phyloP scores from a whole-genome alignment of 169 alveolate species.

The Cryptosporidium parvum region DNA sequence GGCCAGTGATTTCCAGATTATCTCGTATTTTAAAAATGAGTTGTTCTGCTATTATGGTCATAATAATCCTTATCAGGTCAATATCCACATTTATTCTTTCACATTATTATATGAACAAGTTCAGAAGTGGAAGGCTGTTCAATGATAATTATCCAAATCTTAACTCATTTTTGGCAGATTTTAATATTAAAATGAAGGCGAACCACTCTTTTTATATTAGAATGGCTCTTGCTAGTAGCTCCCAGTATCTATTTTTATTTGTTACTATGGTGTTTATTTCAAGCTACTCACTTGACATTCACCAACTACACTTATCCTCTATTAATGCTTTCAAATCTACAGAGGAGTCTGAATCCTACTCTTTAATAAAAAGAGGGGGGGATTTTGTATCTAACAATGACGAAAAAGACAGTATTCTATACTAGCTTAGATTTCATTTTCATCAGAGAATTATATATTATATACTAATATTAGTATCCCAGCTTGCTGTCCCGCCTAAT shows the following conservation, averaged over 20 bases:
- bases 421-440: not conserved
- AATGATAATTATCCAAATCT: slow-evolving; percentile 56
- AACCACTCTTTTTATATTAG: slow-evolving; percentile 39
- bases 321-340: slow-evolving; percentile 52
- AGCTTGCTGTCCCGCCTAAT: not conserved
- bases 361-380: slow-evolving; percentile 45
- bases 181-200: slow-evolving; percentile 37
- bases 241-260: slow-evolving; percentile 43
- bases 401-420: slow-evolving; percentile 21
- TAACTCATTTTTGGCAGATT: slow-evolving; percentile 59
- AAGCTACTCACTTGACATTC: slow-evolving; percentile 62
- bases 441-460: slow-evolving; percentile 2
- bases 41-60: slow-evolving; percentile 22
- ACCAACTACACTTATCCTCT: slow-evolving; percentile 70
- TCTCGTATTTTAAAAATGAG: slow-evolving; percentile 57
- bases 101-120: slow-evolving; percentile 17
- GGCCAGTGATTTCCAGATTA: slow-evolving; percentile 57
- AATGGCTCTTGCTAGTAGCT: slow-evolving; percentile 54
- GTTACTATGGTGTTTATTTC: slow-evolving; percentile 42
- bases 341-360: slow-evolving; percentile 64
- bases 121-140: slow-evolving; percentile 35
- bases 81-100: slow-evolving; percentile 18
- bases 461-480: not conserved
- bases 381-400: slow-evolving; percentile 21
- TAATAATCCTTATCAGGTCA: slow-evolving; percentile 13